Conservation (phyloP, 2,329 filamentous ascomycete species). For the Chrysosporium queenslandicum region DNA sequence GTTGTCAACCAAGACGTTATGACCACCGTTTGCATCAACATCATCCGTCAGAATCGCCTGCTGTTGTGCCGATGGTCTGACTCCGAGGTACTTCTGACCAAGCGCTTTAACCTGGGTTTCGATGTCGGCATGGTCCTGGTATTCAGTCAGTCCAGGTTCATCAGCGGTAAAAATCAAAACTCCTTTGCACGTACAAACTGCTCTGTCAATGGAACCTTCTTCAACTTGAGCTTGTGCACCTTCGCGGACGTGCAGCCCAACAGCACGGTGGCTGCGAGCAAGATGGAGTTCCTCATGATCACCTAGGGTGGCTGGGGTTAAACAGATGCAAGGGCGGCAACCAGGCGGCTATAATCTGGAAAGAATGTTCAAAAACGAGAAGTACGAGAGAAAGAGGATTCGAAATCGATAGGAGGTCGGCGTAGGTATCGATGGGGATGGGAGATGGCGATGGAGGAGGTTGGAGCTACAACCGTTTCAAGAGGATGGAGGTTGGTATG, state of each 20-base stretch:
- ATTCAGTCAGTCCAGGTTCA: not conserved
- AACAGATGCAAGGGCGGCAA: not conserved
- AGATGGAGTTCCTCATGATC: slow-evolving; percentile 73
- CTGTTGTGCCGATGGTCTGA: slow-evolving; percentile 57
- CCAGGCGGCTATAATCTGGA: not conserved
- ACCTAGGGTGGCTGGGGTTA: slow-evolving; percentile 11
- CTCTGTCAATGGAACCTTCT: slow-evolving; percentile 87
- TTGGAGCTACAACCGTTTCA: slow-evolving; percentile 2
- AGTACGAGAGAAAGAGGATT: not conserved
- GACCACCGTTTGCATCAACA: slow-evolving; percentile 54
- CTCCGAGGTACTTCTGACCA: slow-evolving; percentile 92
- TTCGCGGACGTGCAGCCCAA: slow-evolving; percentile 73
- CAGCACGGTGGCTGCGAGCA: slow-evolving; percentile 70
- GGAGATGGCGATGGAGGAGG: slow-evolving; percentile 4
- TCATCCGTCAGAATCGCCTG: slow-evolving; percentile 72
- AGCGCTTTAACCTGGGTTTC: slow-evolving; percentile 71
- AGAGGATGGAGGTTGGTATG: slow-evolving; percentile 8
- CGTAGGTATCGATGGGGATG: slow-evolving; percentile 6
- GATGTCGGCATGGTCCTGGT: slow-evolving; percentile 66
- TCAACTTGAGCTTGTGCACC: slow-evolving; percentile 92
- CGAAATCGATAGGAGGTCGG: not conserved
- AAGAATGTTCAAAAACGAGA: not conserved
- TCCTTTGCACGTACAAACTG: slow-evolving; percentile 61
- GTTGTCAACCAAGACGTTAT: slow-evolving; percentile 86
- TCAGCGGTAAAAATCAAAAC: not conserved